Evolutionary conservation across 2,329 filamentous ascomycete species (phyloP), one percentile per base, ranked within the genome.

Genomic region (Tympanopsis confertula): DNA sequence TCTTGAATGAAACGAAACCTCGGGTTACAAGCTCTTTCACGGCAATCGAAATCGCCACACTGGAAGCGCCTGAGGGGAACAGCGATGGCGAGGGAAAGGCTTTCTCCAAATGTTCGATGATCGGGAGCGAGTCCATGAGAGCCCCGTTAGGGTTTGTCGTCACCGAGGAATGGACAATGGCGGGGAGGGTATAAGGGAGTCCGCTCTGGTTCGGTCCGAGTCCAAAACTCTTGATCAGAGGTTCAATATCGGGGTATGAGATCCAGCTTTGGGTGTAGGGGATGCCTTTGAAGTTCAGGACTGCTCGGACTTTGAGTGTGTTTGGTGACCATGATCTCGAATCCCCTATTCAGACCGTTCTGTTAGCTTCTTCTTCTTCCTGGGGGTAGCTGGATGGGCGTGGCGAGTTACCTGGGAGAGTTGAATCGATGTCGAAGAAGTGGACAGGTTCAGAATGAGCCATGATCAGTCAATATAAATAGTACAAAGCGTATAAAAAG

Each of bases 201-300:
- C n/a, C n/a, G n/a, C n/a, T n/a, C n/a, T n/a, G n/a, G n/a, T n/a
- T n/a, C 7, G 22, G 22, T 7, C 30, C 30, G 7, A 12, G 10
- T 10, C 10, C 10, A 18, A 7, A 33, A 15, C 10, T 12, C 10
- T 7, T 7, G 12, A 33, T 10, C 10, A 33, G 30, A 17, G 30
- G 30, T 7, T 10, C 15, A 15, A 33, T 49, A 20, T 50, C 49
- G 4, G 39, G 39, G 20, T 41, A 41, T 2, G 17, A 28, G n/a
- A 39, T 26, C 15, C 17, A 41, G 26, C 22, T 35, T 19, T 41
- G 39, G 15, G 37, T 41, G 29, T 41, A 41, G 1, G 39, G 39
- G 13, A 41, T 20, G 5, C 30, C 15, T 24, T 41, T 41, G 37
- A 28, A 41, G 29, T 41, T 41, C 13, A 41, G 36, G 15, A 35